Evolutionary conservation across 768 basidiomycete genomes (phyloP).

Genomic region (Tremella yokohamensis): DNA sequence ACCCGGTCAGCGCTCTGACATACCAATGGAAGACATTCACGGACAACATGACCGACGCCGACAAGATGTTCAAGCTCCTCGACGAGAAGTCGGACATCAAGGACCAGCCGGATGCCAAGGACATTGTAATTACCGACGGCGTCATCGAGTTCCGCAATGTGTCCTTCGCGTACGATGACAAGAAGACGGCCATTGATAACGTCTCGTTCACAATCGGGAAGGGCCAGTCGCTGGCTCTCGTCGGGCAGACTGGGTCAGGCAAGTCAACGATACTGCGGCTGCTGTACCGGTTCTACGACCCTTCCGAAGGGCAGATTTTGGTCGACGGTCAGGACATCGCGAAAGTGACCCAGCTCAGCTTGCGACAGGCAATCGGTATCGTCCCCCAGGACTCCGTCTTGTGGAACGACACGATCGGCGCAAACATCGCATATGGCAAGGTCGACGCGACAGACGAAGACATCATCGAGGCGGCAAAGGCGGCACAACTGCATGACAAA

Average conservation of each 20-base stretch:
- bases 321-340: conserved; percentile 86
- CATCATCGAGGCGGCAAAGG: conserved; percentile 71
- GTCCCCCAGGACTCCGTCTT: conserved; percentile 72
- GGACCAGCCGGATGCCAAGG: conserved; percentile 70
- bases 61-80: conserved; percentile 74
- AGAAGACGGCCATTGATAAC: conserved; percentile 61
- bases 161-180: conserved; percentile 67
- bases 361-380: conserved; percentile 78
- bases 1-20: conserved; percentile 71
- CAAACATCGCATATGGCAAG: conserved; percentile 66
- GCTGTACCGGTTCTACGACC: conserved; percentile 88
- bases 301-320: conserved; percentile 71
- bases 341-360: conserved; percentile 73
- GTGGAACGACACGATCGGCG: conserved; percentile 50
- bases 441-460: conserved; percentile 68
- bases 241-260: conserved; percentile 76
- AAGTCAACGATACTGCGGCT: conserved; percentile 71
- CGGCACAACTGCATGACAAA: conserved; percentile 82
- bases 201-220: conserved; percentile 86
- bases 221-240: conserved; percentile 81
- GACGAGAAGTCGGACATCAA: conserved; percentile 78
- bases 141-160: conserved; percentile 91
- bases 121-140: conserved; percentile 68
- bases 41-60: conserved; percentile 70
- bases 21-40: conserved; percentile 64